Base-by-base conservation (phyloP, 2,329 filamentous ascomycete genomes). In the Talaromyces sp. region DNA sequence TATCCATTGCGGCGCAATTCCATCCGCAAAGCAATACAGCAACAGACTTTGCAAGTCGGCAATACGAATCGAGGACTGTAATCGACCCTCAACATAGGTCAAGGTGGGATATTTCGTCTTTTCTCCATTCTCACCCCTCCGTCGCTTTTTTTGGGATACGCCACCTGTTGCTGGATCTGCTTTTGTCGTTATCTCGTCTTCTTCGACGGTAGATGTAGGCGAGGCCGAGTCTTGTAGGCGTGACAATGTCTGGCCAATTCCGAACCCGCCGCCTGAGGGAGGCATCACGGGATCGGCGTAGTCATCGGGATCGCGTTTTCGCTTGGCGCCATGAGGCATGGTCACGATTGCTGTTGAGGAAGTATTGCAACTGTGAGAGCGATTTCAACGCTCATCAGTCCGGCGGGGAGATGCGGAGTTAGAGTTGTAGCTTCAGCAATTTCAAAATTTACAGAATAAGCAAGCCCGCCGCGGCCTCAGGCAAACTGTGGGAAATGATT, bases 1-100 rank as follows among this genome's bases (percentile, higher is more conserved):
- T 16, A 87, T 83, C 86, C 86, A 89, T 72, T 87, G 85, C n/a
- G 87, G 87, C 31, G 84, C 83, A 37, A 82, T 78, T 9, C 83
- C 85, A 70, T 88, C 86, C n/a, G 85, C 84, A 63, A 89, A 82
- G 67, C 87, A 79, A 73, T 89, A 89, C 27, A 89, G 79, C 10
- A 84, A 78, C 35, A 89, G 76, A 22, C 81, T 78, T 70, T 89
- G 87, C 19, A 89, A 73, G 69, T 89, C 86, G 57, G 80, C 78
- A 62, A 88, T 82, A 60, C 84, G 86, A 65, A 88, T 82, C 47
- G 82, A 82, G 13, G 80, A 80, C 67, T 86, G 81, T 47, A 87
- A 74, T 24, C 81, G 82, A n/a, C 84, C 81, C 64, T 84, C 79
- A 10, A 82, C 75, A 68, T 86, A 85, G 11, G 79, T 81, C 54